Evolutionary conservation across 2,329 filamentous ascomycete species (phyloP).

Genomic region (Talaromyces sp.): DNA sequence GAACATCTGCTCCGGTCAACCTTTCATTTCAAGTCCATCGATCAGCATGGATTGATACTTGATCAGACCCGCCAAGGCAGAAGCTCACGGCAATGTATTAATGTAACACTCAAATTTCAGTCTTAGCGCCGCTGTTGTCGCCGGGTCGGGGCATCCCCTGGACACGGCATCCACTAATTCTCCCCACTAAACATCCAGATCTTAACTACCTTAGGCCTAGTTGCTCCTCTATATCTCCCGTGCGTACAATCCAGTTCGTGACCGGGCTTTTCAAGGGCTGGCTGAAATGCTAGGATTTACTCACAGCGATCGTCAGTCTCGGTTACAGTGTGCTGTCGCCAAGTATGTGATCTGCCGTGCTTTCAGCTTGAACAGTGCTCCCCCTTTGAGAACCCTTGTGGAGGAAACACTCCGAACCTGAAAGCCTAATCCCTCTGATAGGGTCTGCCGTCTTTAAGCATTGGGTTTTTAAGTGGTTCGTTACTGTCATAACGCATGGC

Average conservation of each 20-base stretch:
- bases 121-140: neutral
- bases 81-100: neutral
- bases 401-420: slow-evolving; percentile 3
- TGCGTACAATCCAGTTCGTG: neutral
- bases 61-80: neutral
- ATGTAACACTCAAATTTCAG: neutral
- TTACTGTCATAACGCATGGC: neutral
- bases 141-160: neutral
- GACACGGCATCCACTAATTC: neutral
- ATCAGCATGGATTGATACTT: neutral
- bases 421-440: neutral
- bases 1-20: neutral
- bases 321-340: neutral
- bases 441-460: neutral
- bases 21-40: neutral
- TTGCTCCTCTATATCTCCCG: slow-evolving; percentile 5
- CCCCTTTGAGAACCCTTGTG: neutral
- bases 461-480: neutral
- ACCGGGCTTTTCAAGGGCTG: neutral
- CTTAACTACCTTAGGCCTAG: slow-evolving; percentile 8
- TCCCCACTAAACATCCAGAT: neutral
- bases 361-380: neutral
- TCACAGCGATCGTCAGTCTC: neutral
- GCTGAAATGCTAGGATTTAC: slow-evolving; percentile 2
- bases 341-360: neutral